Conservation (phyloP, 495 filamentous ascomycete species). For the Podospora australis region DNA sequence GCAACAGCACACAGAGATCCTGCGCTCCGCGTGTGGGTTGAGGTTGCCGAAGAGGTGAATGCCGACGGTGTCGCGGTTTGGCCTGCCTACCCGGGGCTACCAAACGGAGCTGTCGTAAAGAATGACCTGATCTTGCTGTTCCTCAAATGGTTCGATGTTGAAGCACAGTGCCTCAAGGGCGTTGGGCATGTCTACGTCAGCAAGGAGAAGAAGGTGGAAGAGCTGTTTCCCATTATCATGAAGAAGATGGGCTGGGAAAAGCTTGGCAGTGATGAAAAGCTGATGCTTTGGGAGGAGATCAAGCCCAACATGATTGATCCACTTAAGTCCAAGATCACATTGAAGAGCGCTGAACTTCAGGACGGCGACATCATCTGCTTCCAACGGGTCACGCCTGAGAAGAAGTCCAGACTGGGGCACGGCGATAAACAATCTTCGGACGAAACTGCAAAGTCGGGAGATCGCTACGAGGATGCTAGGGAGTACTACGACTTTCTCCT, state of each 20-base stretch:
- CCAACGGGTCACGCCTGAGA: slow-evolving; percentile 52
- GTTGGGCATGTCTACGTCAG: slow-evolving; percentile 78
- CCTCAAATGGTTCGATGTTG: slow-evolving; percentile 83
- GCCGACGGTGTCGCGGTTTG: slow-evolving; percentile 60
- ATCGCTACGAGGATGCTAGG: slow-evolving; percentile 57
- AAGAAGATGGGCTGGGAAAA: slow-evolving; percentile 80
- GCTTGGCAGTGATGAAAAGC: slow-evolving; percentile 42
- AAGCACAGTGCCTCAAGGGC: slow-evolving; percentile 66
- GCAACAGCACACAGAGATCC: slow-evolving; percentile 54
- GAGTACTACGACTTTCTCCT: slow-evolving; percentile 89
- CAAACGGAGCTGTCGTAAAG: slow-evolving; percentile 42
- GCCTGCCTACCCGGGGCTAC: slow-evolving; percentile 47
- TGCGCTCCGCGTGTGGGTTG: slow-evolving; percentile 79
- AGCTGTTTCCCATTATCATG: slow-evolving; percentile 73
- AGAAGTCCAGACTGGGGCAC: slow-evolving; percentile 30
- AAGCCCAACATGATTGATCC: slow-evolving; percentile 94
- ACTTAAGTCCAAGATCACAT: slow-evolving; percentile 83
- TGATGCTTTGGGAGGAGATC: slow-evolving; percentile 89
- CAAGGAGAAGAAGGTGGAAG: slow-evolving; percentile 77
- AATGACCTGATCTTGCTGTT: slow-evolving; percentile 70
- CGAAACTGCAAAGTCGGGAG: slow-evolving; percentile 25
- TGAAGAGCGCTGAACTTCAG: slow-evolving; percentile 88
- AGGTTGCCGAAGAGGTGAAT: slow-evolving; percentile 59
- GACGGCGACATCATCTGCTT: slow-evolving; percentile 97
- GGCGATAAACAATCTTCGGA: slow-evolving; percentile 20